Percentiles rank a stretch among this genome's conserved stretches.
These are phyloP conservation scores for Sugiyamaella smithiae DNA, from an alignment of 805 yeast species.

Conservation along the genomic window DNA sequence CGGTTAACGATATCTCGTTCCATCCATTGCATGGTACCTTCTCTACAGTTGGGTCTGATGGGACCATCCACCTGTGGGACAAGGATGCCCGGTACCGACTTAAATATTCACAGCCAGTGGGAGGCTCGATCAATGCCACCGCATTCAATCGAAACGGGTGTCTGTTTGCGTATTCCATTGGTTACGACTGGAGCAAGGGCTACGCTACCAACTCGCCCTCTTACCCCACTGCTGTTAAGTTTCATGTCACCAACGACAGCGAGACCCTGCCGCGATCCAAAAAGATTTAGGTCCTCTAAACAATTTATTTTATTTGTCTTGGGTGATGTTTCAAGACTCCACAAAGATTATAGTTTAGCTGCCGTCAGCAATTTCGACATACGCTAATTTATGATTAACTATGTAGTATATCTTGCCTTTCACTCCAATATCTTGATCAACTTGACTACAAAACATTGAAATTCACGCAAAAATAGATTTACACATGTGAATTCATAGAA, in stretches of 20 bases:
- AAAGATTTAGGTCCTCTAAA: no score
- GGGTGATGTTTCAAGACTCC: no score
- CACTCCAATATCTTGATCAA: no score
- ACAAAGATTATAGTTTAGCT: no score
- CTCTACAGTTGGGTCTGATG: slow-evolving; percentile 93
- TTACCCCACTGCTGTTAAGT: slow-evolving; percentile 68
- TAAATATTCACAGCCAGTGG: slow-evolving; percentile 63
- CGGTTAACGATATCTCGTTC: slow-evolving; percentile 77
- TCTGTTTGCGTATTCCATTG: slow-evolving; percentile 84
- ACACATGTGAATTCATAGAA: no score
- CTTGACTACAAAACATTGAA: no score
- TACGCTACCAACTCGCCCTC: slow-evolving; percentile 71
- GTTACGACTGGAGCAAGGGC: slow-evolving; percentile 94
- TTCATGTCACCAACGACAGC: slow-evolving; percentile 82
- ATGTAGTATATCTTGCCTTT: no score
- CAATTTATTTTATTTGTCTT: no score
- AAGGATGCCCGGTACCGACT: slow-evolving; percentile 86
- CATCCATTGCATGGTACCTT: slow-evolving; percentile 91
- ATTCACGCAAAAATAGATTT: no score
- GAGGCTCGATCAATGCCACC: slow-evolving; percentile 65
- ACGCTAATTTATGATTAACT: no score
- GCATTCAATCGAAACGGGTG: slow-evolving; percentile 81
- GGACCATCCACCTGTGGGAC: slow-evolving; percentile 94
- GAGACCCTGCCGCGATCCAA: slow-evolving; percentile 57
- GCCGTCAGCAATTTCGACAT: no score